Percentiles rank a stretch among this genome's conserved stretches.
Conservation (phyloP, 225 moss, liverwort and hornwort species). For the Antitrichia curtipendula region DNA sequence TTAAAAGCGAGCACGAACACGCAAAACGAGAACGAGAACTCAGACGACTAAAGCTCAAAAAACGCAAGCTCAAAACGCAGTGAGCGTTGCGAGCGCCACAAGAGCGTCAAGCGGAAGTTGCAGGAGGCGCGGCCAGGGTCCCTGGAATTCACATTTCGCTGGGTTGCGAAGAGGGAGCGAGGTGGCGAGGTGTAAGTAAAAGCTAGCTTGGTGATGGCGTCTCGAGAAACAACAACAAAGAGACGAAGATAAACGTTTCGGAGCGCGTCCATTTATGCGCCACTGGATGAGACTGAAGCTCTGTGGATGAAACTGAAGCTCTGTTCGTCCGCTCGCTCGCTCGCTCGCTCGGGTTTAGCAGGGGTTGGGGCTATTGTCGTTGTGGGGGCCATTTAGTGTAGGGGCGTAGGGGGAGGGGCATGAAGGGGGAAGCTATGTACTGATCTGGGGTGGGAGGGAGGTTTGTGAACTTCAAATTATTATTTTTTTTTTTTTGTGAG, state of each 20-base stretch:
- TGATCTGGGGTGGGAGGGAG: not conserved
- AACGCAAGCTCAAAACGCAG: not conserved
- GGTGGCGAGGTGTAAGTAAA: not conserved
- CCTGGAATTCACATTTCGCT: not conserved
- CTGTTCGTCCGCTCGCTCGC: not conserved
- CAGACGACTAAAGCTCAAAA: not conserved
- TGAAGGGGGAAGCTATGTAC: not conserved
- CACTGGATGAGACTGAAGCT: not conserved
- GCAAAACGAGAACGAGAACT: not conserved
- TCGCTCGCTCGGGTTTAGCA: not conserved
- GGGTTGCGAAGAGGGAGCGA: not conserved
- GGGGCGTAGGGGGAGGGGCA: no score
- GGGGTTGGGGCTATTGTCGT: not conserved
- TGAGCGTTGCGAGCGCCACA: not conserved
- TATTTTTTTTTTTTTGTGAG: no score
- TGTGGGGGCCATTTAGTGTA: not conserved
- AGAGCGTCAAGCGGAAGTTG: not conserved
- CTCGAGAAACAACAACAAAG: not conserved
- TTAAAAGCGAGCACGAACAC: no score
- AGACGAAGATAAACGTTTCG: not conserved
- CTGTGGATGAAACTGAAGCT: not conserved
- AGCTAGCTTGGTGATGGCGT: not conserved
- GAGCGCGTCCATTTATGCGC: not conserved
- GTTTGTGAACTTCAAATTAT: not conserved
- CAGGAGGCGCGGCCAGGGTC: not conserved